A percentile compares a stretch with the other conserved stretches of the same genome.
These are phyloP conservation scores for Hondaea fermentalgiana DNA, from an alignment of 108 stramenopile genomes.

Conservation along the genomic window DNA sequence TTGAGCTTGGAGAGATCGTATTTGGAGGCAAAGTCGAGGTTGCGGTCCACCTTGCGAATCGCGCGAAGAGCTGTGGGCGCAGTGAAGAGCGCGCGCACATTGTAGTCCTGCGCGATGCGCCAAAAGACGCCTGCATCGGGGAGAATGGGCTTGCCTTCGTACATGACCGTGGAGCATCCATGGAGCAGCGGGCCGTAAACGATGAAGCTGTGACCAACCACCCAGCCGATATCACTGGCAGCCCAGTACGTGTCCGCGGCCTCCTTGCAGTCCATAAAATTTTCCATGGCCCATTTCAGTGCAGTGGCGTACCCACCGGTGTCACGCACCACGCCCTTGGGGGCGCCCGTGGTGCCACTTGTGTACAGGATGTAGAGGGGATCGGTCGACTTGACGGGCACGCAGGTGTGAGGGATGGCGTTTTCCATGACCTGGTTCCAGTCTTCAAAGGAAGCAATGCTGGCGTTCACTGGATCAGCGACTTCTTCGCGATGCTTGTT, in stretches of 20 bases:
- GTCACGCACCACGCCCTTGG: slow-evolving; percentile 66
- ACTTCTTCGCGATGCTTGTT: background rate
- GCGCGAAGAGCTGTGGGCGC: slow-evolving; percentile 70
- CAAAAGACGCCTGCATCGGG: slow-evolving; percentile 69
- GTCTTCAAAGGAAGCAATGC: background rate
- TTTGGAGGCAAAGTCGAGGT: slow-evolving; percentile 23
- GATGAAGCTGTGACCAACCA: slow-evolving; percentile 60
- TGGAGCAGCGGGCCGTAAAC: slow-evolving; percentile 64
- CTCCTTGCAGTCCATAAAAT: slow-evolving; percentile 48
- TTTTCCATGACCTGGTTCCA: slow-evolving; percentile 37
- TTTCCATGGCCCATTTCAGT: slow-evolving; percentile 57
- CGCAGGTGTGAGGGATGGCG: slow-evolving; percentile 32
- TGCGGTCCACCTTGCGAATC: slow-evolving; percentile 52
- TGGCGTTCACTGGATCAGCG: background rate
- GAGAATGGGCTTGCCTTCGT: slow-evolving; percentile 71
- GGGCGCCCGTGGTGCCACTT: slow-evolving; percentile 62
- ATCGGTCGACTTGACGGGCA: slow-evolving; percentile 46
- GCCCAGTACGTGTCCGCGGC: slow-evolving; percentile 62
- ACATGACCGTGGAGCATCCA: slow-evolving; percentile 60
- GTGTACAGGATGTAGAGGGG: slow-evolving; percentile 63
- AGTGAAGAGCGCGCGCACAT: slow-evolving; percentile 58
- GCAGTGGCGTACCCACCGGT: slow-evolving; percentile 58
- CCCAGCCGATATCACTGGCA: slow-evolving; percentile 64
- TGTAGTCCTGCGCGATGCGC: slow-evolving; percentile 56
- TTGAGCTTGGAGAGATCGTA: slow-evolving; percentile 43